These are phyloP conservation scores for Punica granatum DNA, from an alignment of 345 rosid genomes.

Conservation along the genomic window DNA sequence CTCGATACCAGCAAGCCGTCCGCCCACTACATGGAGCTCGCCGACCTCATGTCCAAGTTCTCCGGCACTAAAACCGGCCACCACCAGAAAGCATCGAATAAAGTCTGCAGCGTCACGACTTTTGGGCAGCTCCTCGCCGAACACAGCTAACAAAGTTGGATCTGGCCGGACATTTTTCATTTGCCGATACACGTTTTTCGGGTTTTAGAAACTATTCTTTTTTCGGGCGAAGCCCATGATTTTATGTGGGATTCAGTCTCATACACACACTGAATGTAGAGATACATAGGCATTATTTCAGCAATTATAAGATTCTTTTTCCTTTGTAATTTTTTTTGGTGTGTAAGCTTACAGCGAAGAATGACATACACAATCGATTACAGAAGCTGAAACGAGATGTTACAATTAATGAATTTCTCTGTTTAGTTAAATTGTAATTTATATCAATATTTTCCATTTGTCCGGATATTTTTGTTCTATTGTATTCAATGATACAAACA, in stretches of 20 bases:
- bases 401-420: too few species aligned
- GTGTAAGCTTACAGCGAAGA: background rate
- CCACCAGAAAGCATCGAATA: background rate
- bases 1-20: slow-evolving; percentile 26
- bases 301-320: background rate
- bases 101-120: slow-evolving; percentile 4
- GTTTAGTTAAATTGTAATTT: too few species aligned
- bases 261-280: background rate
- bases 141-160: background rate
- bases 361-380: background rate
- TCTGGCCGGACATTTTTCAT: too few species aligned
- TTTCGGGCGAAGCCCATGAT: background rate
- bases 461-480: too few species aligned
- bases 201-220: background rate
- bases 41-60: slow-evolving; percentile 26
- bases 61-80: background rate
- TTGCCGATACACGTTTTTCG: background rate
- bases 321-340: background rate
- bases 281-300: background rate
- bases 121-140: slow-evolving; percentile 4
- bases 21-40: slow-evolving; percentile 27
- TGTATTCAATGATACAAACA: too few species aligned
- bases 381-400: background rate
- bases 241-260: background rate
- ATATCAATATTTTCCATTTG: too few species aligned